A percentile compares a stretch with the other conserved stretches of the same genome.
Conservation (phyloP, 148 eudicot genomes). For the Vaccinium corymbosum region DNA sequence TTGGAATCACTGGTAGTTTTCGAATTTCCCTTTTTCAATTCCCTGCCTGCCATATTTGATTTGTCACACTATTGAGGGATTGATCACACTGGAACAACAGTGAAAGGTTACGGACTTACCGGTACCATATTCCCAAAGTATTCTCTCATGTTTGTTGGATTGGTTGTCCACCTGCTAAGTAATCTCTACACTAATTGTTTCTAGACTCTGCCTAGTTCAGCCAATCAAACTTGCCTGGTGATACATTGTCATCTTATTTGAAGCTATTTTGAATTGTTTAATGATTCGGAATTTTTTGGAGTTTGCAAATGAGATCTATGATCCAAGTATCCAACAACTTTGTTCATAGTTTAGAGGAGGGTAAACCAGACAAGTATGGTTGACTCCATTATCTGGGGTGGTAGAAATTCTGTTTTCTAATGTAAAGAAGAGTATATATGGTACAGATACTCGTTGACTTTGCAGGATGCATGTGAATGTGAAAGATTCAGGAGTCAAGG, state of each 20-base stretch:
- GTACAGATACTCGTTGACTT: constrained; percentile 2
- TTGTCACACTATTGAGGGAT: not conserved
- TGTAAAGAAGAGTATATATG: not conserved
- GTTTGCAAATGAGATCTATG: not conserved
- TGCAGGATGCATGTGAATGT: constrained; percentile 7
- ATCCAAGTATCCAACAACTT: not conserved
- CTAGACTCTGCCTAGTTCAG: not conserved
- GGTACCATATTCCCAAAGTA: not conserved
- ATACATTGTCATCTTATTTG: not conserved
- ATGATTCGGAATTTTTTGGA: not conserved
- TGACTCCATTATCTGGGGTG: constrained; percentile 12
- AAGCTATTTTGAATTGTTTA: not conserved
- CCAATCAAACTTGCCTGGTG: not conserved
- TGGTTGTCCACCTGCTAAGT: not conserved
- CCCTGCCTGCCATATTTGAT: not conserved
- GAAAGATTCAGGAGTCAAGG: not conserved
- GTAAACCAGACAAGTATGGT: not conserved
- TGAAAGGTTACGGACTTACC: not conserved
- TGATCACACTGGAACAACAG: not conserved
- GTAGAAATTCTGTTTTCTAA: not conserved
- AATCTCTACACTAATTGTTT: not conserved
- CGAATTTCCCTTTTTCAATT: not conserved
- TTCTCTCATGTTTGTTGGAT: not conserved
- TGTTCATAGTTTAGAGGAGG: not conserved
- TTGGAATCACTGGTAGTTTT: not conserved